Evolutionary conservation across 129 eudicot genomes (phyloP), one percentile per base, ranked within the genome.

Genomic region (Lactuca sativa): DNA sequence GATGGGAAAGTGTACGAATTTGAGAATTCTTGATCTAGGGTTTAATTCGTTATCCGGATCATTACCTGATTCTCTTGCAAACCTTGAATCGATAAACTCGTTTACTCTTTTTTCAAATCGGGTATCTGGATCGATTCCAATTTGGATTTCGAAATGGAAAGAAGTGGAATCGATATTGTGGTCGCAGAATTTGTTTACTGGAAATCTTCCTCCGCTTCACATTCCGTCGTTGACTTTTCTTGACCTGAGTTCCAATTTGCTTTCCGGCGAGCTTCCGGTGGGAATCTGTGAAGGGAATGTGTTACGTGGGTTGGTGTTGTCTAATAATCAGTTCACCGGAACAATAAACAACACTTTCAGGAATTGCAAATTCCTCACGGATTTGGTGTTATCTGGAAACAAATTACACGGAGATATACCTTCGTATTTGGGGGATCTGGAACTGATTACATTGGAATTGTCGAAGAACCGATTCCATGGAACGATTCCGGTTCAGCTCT

Each of bases 71-170:
- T 70, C 69, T 64, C 90, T 92, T 59, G 77, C 88, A 17, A 80
- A 67, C 17, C 71, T 92, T 48, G 83, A 81, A 66, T 89, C 88
- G 2, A 72, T 92, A 18, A 79, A 77, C 48, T 84, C 96, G 6
- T 43, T 92, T 66, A 58, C 67, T 33, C 88, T 92, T 11, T 71
- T 71, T 64, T 84, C 95, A 17, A 92, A 92, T 72, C 81, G 11
- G 32, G 61, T 92, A 9, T 84, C 90, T 7, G 98, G 96, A 17
- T 63, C 77, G 3, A 7, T 92, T 8, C 98, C 96, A 1, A 44
- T 67, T 1, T 92, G 98, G 98, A 56, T 89, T 68, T 86, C 95
- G 10, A 81, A 92, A 41, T 92, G 95, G 92, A 85, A 71, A 76
- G 67, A 16, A 59, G 92, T 80, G 10, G 84, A 56, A 67, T 74